Percentiles rank a stretch among this genome's conserved stretches.
phyloP scores from a whole-genome alignment of 2,329 filamentous ascomycete species.

The Fusarium humuli region DNA sequence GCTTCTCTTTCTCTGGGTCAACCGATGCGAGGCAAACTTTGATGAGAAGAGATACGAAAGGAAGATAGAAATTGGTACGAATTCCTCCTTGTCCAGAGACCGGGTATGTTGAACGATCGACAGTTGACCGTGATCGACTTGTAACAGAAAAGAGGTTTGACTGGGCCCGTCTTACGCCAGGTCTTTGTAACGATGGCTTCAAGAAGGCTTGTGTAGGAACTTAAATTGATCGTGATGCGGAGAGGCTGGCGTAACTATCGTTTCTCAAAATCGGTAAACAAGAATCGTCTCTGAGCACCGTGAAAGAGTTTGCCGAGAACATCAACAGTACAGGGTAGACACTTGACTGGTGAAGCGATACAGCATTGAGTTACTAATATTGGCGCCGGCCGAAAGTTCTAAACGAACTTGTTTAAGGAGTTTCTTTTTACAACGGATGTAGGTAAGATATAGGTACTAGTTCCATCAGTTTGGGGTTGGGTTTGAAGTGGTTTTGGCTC shows the following conservation, averaged over 20 bases:
- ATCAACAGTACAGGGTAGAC: slow-evolving; percentile 28
- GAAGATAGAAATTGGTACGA: slow-evolving; percentile 1
- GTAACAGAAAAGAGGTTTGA: slow-evolving; percentile 16
- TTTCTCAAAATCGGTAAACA: background rate
- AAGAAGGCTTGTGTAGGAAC: slow-evolving; percentile 22
- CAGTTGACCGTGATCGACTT: background rate
- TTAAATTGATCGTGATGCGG: slow-evolving; percentile 22
- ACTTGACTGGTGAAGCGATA: background rate
- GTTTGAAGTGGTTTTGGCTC: too few species aligned
- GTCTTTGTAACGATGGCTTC: slow-evolving; percentile 13
- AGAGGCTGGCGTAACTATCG: background rate
- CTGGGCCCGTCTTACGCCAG: slow-evolving; percentile 15
- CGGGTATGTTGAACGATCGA: slow-evolving; percentile 19
- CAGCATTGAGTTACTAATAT: background rate
- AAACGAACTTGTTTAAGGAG: background rate
- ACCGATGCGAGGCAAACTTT: slow-evolving; percentile 45
- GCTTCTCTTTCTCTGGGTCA: slow-evolving; percentile 44
- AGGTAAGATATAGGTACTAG: too few species aligned
- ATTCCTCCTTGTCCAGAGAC: slow-evolving; percentile 5
- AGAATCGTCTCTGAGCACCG: background rate
- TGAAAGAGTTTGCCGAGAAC: background rate
- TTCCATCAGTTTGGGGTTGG: too few species aligned
- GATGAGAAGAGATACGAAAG: slow-evolving; percentile 31
- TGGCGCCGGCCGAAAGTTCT: background rate
- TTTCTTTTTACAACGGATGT: too few species aligned